Conservation (phyloP, 2,329 filamentous ascomycete genomes). For the Cadophora sp. region DNA sequence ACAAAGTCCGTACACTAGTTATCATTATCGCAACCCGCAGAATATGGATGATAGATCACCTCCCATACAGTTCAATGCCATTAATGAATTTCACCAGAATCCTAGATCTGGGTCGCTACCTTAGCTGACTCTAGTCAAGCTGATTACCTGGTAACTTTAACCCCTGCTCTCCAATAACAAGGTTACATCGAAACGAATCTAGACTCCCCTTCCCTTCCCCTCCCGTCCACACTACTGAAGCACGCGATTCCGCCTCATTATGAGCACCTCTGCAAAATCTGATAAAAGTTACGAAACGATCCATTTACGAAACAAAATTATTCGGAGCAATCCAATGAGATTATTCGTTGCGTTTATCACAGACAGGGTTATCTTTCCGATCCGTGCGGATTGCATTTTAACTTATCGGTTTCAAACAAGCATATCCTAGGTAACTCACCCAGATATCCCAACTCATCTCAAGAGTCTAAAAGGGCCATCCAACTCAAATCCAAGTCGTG, state of each 20-base stretch:
- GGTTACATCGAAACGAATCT: neutral
- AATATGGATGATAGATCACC: neutral
- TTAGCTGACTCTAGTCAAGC: neutral
- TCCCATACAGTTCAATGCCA: neutral
- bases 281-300: neutral
- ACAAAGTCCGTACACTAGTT: neutral
- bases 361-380: neutral
- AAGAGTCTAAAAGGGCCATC: neutral
- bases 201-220: neutral
- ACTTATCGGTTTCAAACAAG: too few relatives aligned
- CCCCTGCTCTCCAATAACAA: too few relatives aligned
- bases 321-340: neutral
- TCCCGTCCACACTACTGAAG: neutral
- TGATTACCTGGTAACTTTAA: neutral
- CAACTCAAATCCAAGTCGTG: too few relatives aligned
- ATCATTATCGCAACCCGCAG: neutral
- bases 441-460: too few relatives aligned
- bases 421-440: too few relatives aligned
- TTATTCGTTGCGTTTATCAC: too few relatives aligned
- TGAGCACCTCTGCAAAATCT: neutral
- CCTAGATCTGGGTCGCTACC: neutral
- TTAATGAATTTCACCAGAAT: neutral
- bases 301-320: neutral
- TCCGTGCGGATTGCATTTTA: neutral
- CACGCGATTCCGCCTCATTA: slow-evolving; percentile 16